Percentiles rank a stretch among this genome's conserved stretches.
Evolutionary conservation across 2,329 filamentous ascomycete genomes (phyloP).

Genomic region (Xylaria arbuscula): DNA sequence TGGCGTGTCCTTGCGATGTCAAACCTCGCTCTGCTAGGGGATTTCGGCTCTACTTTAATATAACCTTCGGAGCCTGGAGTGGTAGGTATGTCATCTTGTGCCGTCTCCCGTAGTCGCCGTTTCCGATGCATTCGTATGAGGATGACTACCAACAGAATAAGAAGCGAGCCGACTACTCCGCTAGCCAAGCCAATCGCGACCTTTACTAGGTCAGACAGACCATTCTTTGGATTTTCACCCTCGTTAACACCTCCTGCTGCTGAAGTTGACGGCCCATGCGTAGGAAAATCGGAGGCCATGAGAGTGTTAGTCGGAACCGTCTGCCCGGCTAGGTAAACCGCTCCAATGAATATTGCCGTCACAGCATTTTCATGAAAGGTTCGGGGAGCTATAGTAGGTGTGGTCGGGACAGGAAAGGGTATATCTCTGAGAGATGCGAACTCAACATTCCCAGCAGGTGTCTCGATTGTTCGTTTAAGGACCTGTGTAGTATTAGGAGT

Average conservation of each 20-base stretch:
- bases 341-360: constrained; percentile 4
- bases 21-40: not conserved
- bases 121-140: constrained; percentile 11
- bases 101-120: not conserved
- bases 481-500: not conserved
- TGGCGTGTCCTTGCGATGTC: not conserved
- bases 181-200: constrained; percentile 15
- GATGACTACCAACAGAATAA: constrained; percentile 6
- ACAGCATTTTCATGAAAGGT: not conserved
- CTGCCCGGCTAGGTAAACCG: constrained; percentile 14
- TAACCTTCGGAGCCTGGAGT: not conserved
- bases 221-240: not conserved
- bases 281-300: not conserved
- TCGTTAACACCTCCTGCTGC: not conserved
- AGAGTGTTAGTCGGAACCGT: not conserved
- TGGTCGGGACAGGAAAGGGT: not conserved
- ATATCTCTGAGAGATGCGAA: not conserved
- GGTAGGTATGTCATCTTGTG: not conserved
- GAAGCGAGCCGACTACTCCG: constrained; percentile 8
- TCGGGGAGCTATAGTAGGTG: not conserved
- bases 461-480: not conserved
- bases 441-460: not conserved
- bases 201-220: not conserved
- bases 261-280: not conserved
- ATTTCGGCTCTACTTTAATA: not conserved